phyloP scores from a whole-genome alignment of 2,329 filamentous ascomycete genomes.

The Ceratocystis variospora region DNA sequence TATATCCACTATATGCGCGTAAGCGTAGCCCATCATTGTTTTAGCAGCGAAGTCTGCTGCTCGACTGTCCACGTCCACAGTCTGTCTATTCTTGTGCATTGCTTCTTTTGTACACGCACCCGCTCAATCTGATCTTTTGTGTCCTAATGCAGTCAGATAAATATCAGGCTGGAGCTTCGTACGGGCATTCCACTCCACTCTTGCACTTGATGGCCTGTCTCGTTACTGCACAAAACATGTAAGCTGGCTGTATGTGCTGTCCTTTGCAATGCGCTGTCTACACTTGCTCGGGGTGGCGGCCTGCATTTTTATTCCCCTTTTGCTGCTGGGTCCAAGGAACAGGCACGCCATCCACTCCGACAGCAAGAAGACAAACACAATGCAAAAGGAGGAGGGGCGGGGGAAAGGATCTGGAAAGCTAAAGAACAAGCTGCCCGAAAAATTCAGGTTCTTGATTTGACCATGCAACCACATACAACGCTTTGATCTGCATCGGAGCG shows the following conservation, averaged over 20 bases:
- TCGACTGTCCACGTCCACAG: not conserved
- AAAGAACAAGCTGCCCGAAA: not conserved
- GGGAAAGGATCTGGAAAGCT: not conserved
- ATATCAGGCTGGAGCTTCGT: not conserved
- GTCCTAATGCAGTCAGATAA: not conserved
- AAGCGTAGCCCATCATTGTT: not conserved
- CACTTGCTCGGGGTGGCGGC: not conserved
- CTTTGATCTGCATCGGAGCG: not conserved
- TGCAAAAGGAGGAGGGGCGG: not conserved
- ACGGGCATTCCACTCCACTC: not conserved
- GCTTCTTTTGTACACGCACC: not conserved
- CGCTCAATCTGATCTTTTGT: not conserved
- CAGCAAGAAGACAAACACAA: not conserved
- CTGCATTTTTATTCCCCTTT: not conserved
- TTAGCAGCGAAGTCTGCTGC: not conserved
- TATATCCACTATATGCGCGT: not conserved
- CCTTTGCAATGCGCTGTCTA: constrained; percentile 3
- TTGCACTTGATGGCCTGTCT: not conserved
- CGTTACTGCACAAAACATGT: not conserved
- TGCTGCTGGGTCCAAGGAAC: not conserved
- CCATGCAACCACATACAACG: not conserved
- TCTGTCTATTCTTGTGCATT: not conserved
- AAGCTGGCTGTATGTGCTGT: constrained; percentile 6
- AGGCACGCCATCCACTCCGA: not conserved
- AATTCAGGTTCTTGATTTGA: not conserved